Evolutionary conservation across 768 basidiomycete genomes (phyloP).

Genomic region (Lactifluus pinguis): DNA sequence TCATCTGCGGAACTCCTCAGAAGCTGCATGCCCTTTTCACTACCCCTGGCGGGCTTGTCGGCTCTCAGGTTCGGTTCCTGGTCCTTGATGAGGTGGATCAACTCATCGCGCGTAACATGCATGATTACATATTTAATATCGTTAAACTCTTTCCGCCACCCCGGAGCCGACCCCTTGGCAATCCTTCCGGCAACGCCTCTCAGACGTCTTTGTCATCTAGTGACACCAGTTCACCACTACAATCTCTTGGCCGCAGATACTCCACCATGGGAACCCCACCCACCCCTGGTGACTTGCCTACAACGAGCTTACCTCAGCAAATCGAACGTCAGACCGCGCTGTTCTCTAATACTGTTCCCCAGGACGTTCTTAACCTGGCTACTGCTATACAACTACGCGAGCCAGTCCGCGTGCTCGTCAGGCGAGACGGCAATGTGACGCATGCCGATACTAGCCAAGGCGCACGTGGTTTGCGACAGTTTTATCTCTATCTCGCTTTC

Average conservation of each 20-base stretch:
- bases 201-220: conserved; percentile 15
- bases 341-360: conserved; percentile 98
- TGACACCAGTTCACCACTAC: conserved; percentile 22
- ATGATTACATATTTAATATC: conserved; percentile 90
- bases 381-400: conserved; percentile 89
- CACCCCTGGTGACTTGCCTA: conserved; percentile 32
- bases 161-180: conserved; percentile 52
- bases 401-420: conserved; percentile 94
- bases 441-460: conserved; percentile 61
- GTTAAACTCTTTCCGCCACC: conserved; percentile 90
- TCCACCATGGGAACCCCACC: conserved; percentile 46
- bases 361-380: conserved; percentile 94
- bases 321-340: conserved; percentile 85
- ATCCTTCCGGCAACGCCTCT: conserved; percentile 28
- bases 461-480: conserved; percentile 83
- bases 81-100: conserved; percentile 98
- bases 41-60: conserved; percentile 61
- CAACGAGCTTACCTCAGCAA: conserved; percentile 26
- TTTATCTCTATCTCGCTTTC: conserved; percentile 93
- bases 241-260: conserved; percentile 41
- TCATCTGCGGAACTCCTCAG: conserved; percentile 96
- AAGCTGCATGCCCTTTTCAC: conserved; percentile 91
- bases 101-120: conserved; percentile 91
- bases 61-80: conserved; percentile 84
- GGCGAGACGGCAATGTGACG: conserved; percentile 77